Conservation (phyloP, 352 stramenopile species). For the Phytophthora pisi region DNA sequence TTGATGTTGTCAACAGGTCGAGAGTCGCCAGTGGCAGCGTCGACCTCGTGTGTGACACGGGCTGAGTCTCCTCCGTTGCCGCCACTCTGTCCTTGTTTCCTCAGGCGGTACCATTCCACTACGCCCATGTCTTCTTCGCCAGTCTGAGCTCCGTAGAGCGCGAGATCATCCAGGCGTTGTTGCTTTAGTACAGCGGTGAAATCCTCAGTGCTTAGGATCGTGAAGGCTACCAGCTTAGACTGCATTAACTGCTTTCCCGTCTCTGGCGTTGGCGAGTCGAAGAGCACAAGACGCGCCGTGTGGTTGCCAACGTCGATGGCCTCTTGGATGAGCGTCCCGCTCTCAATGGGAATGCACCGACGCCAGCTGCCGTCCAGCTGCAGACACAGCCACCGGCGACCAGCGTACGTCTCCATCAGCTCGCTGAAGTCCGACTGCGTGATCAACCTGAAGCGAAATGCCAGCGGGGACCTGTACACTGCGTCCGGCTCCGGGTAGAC, state of each 20-base stretch:
- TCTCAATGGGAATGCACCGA: slow-evolving; percentile 30
- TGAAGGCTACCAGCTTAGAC: slow-evolving; percentile 24
- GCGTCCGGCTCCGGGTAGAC: slow-evolving; percentile 19
- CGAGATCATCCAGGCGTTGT: slow-evolving; percentile 20
- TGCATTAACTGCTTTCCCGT: slow-evolving; percentile 14
- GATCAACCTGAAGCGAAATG: slow-evolving; percentile 26
- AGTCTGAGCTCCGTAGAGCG: slow-evolving; percentile 5
- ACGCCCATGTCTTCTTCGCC: slow-evolving; percentile 9
- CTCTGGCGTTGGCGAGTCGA: slow-evolving; percentile 19
- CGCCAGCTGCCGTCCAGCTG: slow-evolving; percentile 24
- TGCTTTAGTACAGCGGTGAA: slow-evolving; percentile 18
- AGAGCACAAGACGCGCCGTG: slow-evolving; percentile 24
- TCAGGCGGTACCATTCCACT: slow-evolving; percentile 26
- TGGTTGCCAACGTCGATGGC: slow-evolving; percentile 28
- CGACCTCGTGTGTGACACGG: slow-evolving; percentile 16
- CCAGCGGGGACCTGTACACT: slow-evolving; percentile 33
- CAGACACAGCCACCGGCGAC: slow-evolving; percentile 30
- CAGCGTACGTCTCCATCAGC: slow-evolving; percentile 21
- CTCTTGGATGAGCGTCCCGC: slow-evolving; percentile 18
- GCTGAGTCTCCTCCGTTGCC: background rate
- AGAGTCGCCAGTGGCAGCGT: slow-evolving; percentile 22
- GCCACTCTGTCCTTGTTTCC: background rate
- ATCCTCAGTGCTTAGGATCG: slow-evolving; percentile 16
- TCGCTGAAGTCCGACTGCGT: slow-evolving; percentile 11
- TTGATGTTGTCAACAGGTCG: background rate